Evolutionary conservation across 208 protist species (phyloP).

Genomic region (Acanthamoeba sp.): DNA sequence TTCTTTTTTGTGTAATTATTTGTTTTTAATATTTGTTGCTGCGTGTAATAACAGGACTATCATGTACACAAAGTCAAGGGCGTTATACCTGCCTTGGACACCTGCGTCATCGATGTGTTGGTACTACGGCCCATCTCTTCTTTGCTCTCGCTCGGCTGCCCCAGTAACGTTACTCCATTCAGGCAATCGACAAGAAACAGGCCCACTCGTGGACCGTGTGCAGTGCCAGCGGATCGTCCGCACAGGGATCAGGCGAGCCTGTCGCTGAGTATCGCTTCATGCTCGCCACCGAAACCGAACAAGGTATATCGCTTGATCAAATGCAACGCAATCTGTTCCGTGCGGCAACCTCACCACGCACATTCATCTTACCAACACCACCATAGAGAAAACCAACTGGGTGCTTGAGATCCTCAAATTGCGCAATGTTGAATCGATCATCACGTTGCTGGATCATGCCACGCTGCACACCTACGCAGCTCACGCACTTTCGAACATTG

Average conservation of each 20-base stretch:
- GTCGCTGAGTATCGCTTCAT: conserved; percentile 42
- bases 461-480: conserved; percentile 32
- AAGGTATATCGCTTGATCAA: background rate
- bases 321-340: background rate
- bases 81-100: conserved; percentile 30
- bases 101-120: conserved; percentile 56
- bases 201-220: conserved; percentile 25
- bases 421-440: background rate
- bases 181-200: conserved; percentile 54
- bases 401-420: conserved; percentile 68
- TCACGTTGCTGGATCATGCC: conserved; percentile 34
- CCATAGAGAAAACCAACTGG: conserved; percentile 71
- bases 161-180: background rate
- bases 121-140: background rate
- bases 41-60: too few relatives aligned
- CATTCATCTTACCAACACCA: too few relatives aligned
- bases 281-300: conserved; percentile 59
- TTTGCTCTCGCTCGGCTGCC: background rate
- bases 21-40: too few relatives aligned
- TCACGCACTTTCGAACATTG: conserved; percentile 41
- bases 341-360: too few relatives aligned
- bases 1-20: background rate
- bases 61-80: conserved; percentile 54
- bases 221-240: background rate
- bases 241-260: background rate